Evolutionary conservation across 2,329 filamentous ascomycete genomes (phyloP).

Genomic region (Akanthomyces muscarius): DNA sequence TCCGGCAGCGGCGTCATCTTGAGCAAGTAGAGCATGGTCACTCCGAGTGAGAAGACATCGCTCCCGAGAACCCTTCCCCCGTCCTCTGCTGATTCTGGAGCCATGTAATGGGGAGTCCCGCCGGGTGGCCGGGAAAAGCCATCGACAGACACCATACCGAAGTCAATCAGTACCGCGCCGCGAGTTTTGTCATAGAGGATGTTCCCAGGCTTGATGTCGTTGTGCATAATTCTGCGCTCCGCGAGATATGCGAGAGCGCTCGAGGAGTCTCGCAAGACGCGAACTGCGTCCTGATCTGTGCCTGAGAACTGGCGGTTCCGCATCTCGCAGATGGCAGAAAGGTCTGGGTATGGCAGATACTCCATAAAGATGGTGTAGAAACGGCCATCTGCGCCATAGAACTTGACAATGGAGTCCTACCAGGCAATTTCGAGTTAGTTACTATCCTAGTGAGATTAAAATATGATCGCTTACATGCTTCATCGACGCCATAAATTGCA

Average conservation of each 20-base stretch:
- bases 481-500: neutral
- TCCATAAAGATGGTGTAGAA: neutral
- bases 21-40: neutral
- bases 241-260: neutral
- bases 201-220: slow-evolving; percentile 2
- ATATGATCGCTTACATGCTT: neutral
- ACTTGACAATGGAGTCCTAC: slow-evolving; percentile 1
- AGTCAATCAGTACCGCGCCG: neutral
- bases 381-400: neutral
- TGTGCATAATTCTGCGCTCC: neutral
- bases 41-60: neutral
- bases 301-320: neutral
- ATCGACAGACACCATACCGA: neutral
- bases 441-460: too few species aligned
- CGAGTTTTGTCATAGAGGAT: neutral
- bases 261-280: too few species aligned
- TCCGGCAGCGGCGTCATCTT: neutral
- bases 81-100: neutral
- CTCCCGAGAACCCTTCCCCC: neutral
- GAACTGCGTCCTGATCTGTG: neutral
- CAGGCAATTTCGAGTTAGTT: too few species aligned
- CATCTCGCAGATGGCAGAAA: too few species aligned
- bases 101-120: neutral
- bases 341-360: neutral
- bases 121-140: neutral